phyloP scores from a whole-genome alignment of 768 basidiomycete genomes.

The Gloeopeniophorella convolvens region DNA sequence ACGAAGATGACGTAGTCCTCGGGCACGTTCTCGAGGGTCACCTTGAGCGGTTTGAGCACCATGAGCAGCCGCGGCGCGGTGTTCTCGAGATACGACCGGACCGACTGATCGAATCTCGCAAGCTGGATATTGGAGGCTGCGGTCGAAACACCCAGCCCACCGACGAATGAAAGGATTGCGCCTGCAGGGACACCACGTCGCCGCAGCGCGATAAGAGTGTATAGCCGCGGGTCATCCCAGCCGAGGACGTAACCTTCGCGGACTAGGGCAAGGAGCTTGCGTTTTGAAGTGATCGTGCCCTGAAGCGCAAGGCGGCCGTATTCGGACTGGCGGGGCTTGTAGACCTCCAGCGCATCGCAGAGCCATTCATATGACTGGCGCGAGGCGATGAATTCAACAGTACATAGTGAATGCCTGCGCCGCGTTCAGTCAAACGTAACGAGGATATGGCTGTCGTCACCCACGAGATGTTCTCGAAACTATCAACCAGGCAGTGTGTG shows the following conservation, averaged over 20 bases:
- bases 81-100: constrained; percentile 86
- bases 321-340: constrained; percentile 96
- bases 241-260: constrained; percentile 76
- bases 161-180: constrained; percentile 89
- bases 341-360: constrained; percentile 94
- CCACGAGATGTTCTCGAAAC: constrained; percentile 97
- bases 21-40: constrained; percentile 85
- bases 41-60: constrained; percentile 85
- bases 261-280: constrained; percentile 88
- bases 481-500: constrained; percentile 96
- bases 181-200: constrained; percentile 96
- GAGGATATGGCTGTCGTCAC: constrained; percentile 29
- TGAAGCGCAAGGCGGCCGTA: constrained; percentile 90
- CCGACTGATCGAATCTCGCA: constrained; percentile 81
- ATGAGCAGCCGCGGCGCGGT: constrained; percentile 84
- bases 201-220: constrained; percentile 92
- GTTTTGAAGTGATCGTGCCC: constrained; percentile 95
- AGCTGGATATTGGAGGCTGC: constrained; percentile 78
- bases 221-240: constrained; percentile 97
- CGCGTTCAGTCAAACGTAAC: constrained; percentile 1
- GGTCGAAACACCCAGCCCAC: constrained; percentile 89
- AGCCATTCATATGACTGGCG: constrained; percentile 99
- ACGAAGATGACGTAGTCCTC: constrained; percentile 79
- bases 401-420: constrained; percentile 90
- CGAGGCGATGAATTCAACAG: constrained; percentile 90